A percentile compares a stretch with the other conserved stretches of the same genome.
These are phyloP conservation scores for Colletotrichum costaricense DNA, from an alignment of 2,329 filamentous ascomycete genomes.

Conservation along the genomic window DNA sequence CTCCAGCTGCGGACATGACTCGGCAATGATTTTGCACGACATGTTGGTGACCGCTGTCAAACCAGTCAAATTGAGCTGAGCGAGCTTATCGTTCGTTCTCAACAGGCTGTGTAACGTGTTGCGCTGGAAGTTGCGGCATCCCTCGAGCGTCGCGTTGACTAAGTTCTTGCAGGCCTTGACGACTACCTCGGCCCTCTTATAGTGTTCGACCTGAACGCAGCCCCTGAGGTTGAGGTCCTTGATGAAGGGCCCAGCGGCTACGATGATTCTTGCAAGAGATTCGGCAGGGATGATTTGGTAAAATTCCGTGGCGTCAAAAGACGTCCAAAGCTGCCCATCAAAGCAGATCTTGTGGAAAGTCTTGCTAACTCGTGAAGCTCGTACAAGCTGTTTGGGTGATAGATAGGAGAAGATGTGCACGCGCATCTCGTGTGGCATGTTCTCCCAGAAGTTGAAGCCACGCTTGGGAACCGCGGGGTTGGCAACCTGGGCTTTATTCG, in stretches of 20 bases:
- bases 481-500: slow-evolving; percentile 22
- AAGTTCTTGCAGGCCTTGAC: slow-evolving; percentile 89
- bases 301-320: slow-evolving; percentile 85
- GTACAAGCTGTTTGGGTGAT: slow-evolving; percentile 82
- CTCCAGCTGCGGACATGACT: slow-evolving; percentile 84
- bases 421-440: slow-evolving; percentile 85
- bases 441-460: slow-evolving; percentile 77
- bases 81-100: slow-evolving; percentile 77
- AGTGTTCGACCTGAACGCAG: slow-evolving; percentile 88
- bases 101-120: slow-evolving; percentile 83
- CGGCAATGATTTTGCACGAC: slow-evolving; percentile 86
- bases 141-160: slow-evolving; percentile 88
- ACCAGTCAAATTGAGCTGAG: slow-evolving; percentile 89
- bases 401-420: slow-evolving; percentile 82
- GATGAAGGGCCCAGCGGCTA: slow-evolving; percentile 87
- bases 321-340: slow-evolving; percentile 93
- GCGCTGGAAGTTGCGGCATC: slow-evolving; percentile 85
- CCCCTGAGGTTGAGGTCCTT: slow-evolving; percentile 91
- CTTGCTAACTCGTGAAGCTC: slow-evolving; percentile 81
- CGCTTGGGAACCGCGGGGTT: slow-evolving; percentile 34
- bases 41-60: slow-evolving; percentile 83
- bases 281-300: slow-evolving; percentile 88
- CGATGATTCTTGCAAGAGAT: slow-evolving; percentile 86
- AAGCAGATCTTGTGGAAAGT: slow-evolving; percentile 87
- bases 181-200: slow-evolving; percentile 80